Percentiles rank a stretch among this genome's conserved stretches.
Conservation (phyloP, 352 stramenopile species). For the Aphanomyces euteiches region DNA sequence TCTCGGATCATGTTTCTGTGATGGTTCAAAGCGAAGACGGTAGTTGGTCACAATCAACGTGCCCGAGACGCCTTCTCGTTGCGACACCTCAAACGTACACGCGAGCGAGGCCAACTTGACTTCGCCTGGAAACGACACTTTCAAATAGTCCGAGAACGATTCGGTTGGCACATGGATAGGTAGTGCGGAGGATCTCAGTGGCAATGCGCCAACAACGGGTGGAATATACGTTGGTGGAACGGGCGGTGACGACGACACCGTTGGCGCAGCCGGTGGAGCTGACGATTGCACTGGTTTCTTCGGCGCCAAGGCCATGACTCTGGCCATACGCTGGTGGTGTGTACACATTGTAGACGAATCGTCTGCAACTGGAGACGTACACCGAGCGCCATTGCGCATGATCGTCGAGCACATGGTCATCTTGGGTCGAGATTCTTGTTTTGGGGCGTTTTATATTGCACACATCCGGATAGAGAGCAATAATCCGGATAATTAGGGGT, state of each 20-base stretch:
- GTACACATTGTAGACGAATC: slow-evolving; percentile 48
- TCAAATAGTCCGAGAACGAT: slow-evolving; percentile 17
- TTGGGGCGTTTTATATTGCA: no score
- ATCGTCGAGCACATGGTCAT: slow-evolving; percentile 39
- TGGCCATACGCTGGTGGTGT: slow-evolving; percentile 75
- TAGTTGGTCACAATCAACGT: slow-evolving; percentile 65
- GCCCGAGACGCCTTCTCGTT: slow-evolving; percentile 46
- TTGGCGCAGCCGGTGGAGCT: slow-evolving; percentile 4
- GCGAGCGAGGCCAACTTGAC: slow-evolving; percentile 38
- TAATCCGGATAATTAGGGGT: no score
- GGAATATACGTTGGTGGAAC: neutral
- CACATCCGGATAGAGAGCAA: no score
- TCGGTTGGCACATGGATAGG: slow-evolving; percentile 1
- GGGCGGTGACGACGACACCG: slow-evolving; percentile 2
- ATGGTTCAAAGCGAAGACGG: slow-evolving; percentile 66
- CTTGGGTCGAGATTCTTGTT: neutral
- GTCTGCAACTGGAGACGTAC: slow-evolving; percentile 44
- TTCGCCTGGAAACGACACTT: slow-evolving; percentile 47
- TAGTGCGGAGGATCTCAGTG: neutral
- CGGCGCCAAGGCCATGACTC: slow-evolving; percentile 71
- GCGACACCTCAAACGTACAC: slow-evolving; percentile 59
- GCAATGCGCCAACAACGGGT: no score
- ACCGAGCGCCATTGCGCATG: slow-evolving; percentile 66
- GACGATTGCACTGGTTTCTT: slow-evolving; percentile 39
- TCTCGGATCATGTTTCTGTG: slow-evolving; percentile 36